Evolutionary conservation across 371 early-diverging fungal species (phyloP).

Genomic region (Nosema granulosis): DNA sequence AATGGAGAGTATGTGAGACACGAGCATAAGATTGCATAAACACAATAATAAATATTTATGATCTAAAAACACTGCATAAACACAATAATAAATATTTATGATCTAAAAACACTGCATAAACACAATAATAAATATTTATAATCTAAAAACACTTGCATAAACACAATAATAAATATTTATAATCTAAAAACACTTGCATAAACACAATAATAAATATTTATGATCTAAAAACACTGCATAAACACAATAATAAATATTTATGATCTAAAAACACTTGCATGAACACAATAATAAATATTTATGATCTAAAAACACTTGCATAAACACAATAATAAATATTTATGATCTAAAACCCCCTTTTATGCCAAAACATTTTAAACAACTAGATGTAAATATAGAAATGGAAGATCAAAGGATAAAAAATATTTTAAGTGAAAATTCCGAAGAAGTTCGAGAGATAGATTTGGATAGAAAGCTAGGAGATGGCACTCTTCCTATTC

Average conservation of each 20-base stretch:
- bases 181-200: too few relatives aligned
- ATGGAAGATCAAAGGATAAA: too few relatives aligned
- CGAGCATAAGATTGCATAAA: conserved; percentile 49
- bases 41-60: not conserved
- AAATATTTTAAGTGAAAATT: too few relatives aligned
- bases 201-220: conserved; percentile 3
- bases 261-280: too few relatives aligned
- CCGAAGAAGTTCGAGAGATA: too few relatives aligned
- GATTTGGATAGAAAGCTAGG: not conserved
- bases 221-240: too few relatives aligned
- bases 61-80: conserved; percentile 29
- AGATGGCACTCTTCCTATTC: conserved; percentile 18
- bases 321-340: conserved; percentile 12
- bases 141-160: conserved; percentile 32
- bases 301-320: too few relatives aligned
- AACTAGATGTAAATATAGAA: too few relatives aligned
- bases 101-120: conserved; percentile 29
- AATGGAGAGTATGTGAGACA: conserved; percentile 81
- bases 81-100: not conserved
- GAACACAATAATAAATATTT: conserved; percentile 4
- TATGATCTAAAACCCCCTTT: too few relatives aligned
- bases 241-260: conserved; percentile 3
- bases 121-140: not conserved
- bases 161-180: not conserved
- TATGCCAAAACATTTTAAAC: too few relatives aligned